phyloP scores from a whole-genome alignment of 2,329 filamentous ascomycete genomes.

The Exophiala sideris region DNA sequence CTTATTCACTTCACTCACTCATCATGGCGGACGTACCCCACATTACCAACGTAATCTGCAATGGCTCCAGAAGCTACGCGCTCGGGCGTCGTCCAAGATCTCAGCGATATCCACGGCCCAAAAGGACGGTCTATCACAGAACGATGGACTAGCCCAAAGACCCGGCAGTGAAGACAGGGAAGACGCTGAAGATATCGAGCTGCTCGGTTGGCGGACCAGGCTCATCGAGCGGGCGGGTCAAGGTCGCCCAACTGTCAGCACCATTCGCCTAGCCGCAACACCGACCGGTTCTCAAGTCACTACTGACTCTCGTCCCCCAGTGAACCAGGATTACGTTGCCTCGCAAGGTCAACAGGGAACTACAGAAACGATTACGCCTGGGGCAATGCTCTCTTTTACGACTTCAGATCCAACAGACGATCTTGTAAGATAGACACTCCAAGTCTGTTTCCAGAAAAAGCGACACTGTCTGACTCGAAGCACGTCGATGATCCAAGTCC shows the following conservation, averaged over 20 bases:
- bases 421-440: conserved; percentile 6
- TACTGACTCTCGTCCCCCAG: background rate
- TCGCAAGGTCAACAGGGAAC: background rate
- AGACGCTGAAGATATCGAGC: conserved; percentile 12
- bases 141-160: background rate
- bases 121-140: background rate
- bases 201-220: conserved; percentile 16
- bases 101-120: background rate
- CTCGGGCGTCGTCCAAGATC: conserved; percentile 13
- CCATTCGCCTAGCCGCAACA: conserved; percentile 4
- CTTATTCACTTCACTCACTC: conserved; percentile 11
- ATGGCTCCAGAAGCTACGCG: conserved; percentile 12
- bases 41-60: conserved; percentile 9
- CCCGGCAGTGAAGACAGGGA: conserved; percentile 3
- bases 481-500: no score
- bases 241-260: conserved; percentile 5
- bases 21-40: conserved; percentile 7
- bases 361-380: background rate
- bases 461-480: no score
- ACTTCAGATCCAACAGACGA: conserved; percentile 11
- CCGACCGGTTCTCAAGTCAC: conserved; percentile 1
- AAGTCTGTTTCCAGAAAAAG: no score
- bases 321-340: background rate
- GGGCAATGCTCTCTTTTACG: background rate
- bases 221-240: conserved; percentile 14